Percentiles rank a stretch among this genome's conserved stretches.
phyloP scores from a whole-genome alignment of 1,284 basidiomycete species.

The Ceratobasidium sp. region DNA sequence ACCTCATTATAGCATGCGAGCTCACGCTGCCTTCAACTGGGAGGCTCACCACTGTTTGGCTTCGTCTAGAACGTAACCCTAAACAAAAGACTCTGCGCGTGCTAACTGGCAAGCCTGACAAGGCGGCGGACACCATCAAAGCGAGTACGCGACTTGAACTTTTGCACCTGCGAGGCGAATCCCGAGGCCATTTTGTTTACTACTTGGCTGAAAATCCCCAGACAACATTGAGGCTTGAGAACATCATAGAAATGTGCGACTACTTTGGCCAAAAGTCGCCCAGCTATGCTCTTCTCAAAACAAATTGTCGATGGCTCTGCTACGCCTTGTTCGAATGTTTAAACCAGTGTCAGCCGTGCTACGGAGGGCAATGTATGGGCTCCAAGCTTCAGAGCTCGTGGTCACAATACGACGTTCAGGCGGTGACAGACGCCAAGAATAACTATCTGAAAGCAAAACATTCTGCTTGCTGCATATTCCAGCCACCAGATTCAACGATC shows the following conservation, averaged over 20 bases:
- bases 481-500: too few relatives aligned
- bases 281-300: background rate
- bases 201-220: background rate
- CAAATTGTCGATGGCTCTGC: conserved; percentile 39
- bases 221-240: background rate
- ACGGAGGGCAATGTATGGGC: conserved; percentile 5
- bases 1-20: conserved; percentile 13
- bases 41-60: background rate
- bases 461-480: background rate
- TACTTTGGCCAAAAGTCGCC: background rate
- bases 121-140: conserved; percentile 3
- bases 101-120: background rate
- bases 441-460: conserved; percentile 3
- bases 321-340: conserved; percentile 23
- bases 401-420: background rate
- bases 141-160: background rate
- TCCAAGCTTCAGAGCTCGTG: background rate
- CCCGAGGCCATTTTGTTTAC: conserved; percentile 13
- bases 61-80: conserved; percentile 29
- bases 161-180: background rate
- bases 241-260: conserved; percentile 22
- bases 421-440: conserved; percentile 3
- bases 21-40: conserved; percentile 3
- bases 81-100: background rate
- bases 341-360: conserved; percentile 7